Conservation (phyloP, 352 stramenopile species). For the Phytophthora boehmeriae region DNA sequence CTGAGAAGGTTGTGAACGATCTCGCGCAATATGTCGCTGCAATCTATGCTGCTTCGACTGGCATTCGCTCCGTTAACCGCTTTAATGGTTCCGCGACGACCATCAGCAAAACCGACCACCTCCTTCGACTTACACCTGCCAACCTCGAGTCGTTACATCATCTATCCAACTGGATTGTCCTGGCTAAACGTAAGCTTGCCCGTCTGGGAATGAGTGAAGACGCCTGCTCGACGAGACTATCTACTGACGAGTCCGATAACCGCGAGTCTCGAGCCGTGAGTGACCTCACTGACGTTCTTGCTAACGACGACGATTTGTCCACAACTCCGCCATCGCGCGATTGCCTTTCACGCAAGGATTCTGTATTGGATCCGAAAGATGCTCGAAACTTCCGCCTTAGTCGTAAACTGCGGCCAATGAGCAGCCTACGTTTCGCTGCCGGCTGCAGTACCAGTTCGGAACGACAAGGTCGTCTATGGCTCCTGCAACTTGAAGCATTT, state of each 20-base stretch:
- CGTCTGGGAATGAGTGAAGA: conserved; percentile 49
- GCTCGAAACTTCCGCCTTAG: conserved; percentile 65
- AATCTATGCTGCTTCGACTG: conserved; percentile 54
- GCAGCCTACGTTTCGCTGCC: conserved; percentile 77
- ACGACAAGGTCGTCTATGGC: conserved; percentile 64
- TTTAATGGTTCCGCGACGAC: conserved; percentile 33
- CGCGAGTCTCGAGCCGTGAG: conserved; percentile 45
- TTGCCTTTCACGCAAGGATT: conserved; percentile 32
- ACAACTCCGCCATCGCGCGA: conserved; percentile 3
- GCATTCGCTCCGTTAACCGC: conserved; percentile 51
- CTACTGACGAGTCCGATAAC: conserved; percentile 25
- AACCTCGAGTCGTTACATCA: conserved; percentile 82
- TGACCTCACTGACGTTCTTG: conserved; percentile 48
- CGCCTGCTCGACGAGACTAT: conserved; percentile 13
- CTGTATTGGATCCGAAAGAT: conserved; percentile 35
- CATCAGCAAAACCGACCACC: conserved; percentile 18
- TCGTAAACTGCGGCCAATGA: conserved; percentile 81
- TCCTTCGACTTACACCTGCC: conserved; percentile 45
- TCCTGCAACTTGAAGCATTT: conserved; percentile 75
- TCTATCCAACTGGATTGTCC: conserved; percentile 80
- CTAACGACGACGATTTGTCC: conserved; percentile 42
- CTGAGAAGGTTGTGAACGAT: conserved; percentile 56
- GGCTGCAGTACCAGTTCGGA: conserved; percentile 55
- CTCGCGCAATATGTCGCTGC: conserved; percentile 57
- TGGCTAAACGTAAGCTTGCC: conserved; percentile 75